Conservation (phyloP, 2,329 filamentous ascomycete species). For the Venturia nashicola region DNA sequence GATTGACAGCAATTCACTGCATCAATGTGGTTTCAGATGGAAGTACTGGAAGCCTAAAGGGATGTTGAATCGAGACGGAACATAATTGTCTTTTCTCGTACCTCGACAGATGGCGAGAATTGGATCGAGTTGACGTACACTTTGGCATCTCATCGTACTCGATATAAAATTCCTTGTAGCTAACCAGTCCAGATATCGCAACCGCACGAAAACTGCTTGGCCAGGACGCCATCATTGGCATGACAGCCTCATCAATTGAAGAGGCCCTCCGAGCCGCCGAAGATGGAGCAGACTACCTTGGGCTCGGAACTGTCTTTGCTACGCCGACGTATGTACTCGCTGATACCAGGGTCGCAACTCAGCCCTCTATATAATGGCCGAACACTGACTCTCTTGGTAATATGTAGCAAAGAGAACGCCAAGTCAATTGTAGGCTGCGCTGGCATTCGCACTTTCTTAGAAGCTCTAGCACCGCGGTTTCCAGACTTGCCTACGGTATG, state of each 20-base stretch:
- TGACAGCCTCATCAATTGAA: conserved; percentile 63
- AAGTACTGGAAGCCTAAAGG: no score
- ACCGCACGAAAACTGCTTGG: conserved; percentile 64
- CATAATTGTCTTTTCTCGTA: no score
- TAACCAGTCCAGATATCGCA: conserved; percentile 35
- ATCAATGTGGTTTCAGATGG: no score
- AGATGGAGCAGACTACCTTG: conserved; percentile 78
- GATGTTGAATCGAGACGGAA: no score
- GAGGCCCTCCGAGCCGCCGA: conserved; percentile 63
- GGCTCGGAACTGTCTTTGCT: conserved; percentile 79
- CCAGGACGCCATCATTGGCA: conserved; percentile 68
- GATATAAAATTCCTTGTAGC: no score
- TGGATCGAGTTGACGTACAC: no score
- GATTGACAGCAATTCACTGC: no score
- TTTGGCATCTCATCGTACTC: no score
- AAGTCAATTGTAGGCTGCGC: conserved; percentile 67
- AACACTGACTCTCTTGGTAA: not conserved
- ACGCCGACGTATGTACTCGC: conserved; percentile 53
- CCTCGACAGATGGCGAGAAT: no score
- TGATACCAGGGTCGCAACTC: no score
- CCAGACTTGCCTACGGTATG: conserved; percentile 53
- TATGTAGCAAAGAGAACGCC: conserved; percentile 65
- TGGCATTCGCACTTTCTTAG: conserved; percentile 56
- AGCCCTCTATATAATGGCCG: no score
- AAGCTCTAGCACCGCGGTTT: conserved; percentile 35